These are phyloP conservation scores for Quercus dentata DNA, from an alignment of 306 rosid genomes.

Conservation along the genomic window DNA sequence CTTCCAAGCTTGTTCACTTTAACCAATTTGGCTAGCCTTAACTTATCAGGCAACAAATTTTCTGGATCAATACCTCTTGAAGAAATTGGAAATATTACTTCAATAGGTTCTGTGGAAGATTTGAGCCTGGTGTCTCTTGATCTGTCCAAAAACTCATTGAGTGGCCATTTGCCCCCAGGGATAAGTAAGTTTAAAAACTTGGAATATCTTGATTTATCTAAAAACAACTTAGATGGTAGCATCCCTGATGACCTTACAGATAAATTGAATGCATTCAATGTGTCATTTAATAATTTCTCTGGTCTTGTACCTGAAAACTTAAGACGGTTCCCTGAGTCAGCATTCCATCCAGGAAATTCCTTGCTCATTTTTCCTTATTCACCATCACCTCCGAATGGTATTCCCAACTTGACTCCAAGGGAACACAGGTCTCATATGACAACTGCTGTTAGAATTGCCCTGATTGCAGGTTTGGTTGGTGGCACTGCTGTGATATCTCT, in stretches of 20 bases:
- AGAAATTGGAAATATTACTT: constrained; percentile 19
- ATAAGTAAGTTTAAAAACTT: constrained; percentile 47
- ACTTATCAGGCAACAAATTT: constrained; percentile 61
- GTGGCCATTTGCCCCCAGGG: constrained; percentile 51
- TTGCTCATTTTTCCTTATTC: constrained; percentile 50
- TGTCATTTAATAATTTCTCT: constrained; percentile 70
- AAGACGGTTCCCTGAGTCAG: constrained; percentile 61
- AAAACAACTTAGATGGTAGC: constrained; percentile 55
- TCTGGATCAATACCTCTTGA: constrained; percentile 53
- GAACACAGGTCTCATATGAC: constrained; percentile 35
- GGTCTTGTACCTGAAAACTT: constrained; percentile 58
- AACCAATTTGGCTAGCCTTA: constrained; percentile 52
- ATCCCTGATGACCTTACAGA: constrained; percentile 62
- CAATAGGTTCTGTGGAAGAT: constrained; percentile 30
- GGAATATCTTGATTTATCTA: constrained; percentile 52
- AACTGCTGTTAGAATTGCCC: constrained; percentile 46
- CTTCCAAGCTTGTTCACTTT: constrained; percentile 54
- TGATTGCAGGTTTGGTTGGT: constrained; percentile 52
- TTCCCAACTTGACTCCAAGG: constrained; percentile 25
- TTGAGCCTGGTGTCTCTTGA: constrained; percentile 53
- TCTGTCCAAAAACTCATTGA: constrained; percentile 70
- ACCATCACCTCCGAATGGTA: constrained; percentile 33
- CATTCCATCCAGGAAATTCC: constrained; percentile 77
- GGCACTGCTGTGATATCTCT: constrained; percentile 46
- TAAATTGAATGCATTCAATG: constrained; percentile 50